Percentiles rank a stretch among this genome's conserved stretches.
Evolutionary conservation across 768 basidiomycete genomes (phyloP).

Genomic region (Leucocoprinus birnbaumii): DNA sequence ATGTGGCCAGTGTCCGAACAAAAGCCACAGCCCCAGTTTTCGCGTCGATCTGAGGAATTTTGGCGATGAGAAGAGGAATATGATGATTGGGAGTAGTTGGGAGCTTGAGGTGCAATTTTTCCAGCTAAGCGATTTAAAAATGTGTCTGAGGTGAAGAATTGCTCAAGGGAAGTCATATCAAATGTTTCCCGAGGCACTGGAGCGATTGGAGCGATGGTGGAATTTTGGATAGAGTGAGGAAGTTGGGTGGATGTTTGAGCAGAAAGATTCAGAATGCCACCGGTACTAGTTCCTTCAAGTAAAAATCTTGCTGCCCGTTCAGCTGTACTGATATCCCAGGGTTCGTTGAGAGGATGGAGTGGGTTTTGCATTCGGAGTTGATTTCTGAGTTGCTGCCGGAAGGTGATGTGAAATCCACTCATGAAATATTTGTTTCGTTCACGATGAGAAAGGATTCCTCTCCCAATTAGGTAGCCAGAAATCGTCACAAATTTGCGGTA

Average conservation of each 20-base stretch:
- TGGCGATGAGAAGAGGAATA: neutral
- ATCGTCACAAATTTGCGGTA: constrained; percentile 4
- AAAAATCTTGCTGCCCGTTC: constrained; percentile 5
- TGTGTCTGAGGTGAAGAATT: neutral
- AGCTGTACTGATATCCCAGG: constrained; percentile 7
- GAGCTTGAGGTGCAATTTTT: too few species aligned
- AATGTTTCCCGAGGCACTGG: neutral
- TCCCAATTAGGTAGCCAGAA: neutral
- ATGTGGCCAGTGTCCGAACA: too few species aligned
- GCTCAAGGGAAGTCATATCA: neutral
- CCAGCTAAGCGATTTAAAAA: neutral
- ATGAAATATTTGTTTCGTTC: constrained; percentile 11
- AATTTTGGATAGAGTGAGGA: neutral
- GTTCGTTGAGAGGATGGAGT: constrained; percentile 12
- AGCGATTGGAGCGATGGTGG: neutral
- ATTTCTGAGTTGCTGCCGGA: neutral
- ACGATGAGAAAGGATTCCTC: neutral
- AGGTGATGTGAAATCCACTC: constrained; percentile 9
- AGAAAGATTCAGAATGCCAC: neutral
- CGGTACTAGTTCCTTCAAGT: neutral
- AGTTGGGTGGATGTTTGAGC: neutral
- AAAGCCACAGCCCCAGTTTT: too few species aligned
- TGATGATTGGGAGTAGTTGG: neutral
- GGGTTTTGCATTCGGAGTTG: constrained; percentile 7
- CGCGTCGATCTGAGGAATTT: too few species aligned